A percentile compares a stretch with the other conserved stretches of the same genome.
Conservation (phyloP, 768 basidiomycete species). For the Mycena crocata region DNA sequence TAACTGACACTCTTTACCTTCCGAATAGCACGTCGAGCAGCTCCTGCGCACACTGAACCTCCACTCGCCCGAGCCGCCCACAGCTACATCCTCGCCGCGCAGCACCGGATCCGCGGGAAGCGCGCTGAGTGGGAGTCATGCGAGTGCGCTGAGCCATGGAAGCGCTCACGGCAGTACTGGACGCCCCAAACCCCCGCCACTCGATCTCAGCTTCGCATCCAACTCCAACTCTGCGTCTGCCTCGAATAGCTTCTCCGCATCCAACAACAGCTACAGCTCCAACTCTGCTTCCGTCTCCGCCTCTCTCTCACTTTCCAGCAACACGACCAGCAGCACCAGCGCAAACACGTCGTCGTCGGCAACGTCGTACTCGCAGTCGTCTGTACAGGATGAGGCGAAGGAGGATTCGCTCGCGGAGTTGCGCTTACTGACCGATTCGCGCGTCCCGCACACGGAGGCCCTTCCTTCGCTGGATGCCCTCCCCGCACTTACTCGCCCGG, state of each 20-base stretch:
- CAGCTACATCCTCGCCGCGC: conserved; percentile 56
- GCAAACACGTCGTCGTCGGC: not conserved
- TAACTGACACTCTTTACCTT: too few relatives aligned
- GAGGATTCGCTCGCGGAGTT: too few relatives aligned
- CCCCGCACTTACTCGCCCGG: too few relatives aligned
- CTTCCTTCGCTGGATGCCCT: too few relatives aligned
- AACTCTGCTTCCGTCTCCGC: not conserved
- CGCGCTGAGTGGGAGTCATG: conserved; percentile 5
- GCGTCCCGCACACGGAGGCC: too few relatives aligned
- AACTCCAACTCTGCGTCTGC: not conserved
- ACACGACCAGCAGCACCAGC: not conserved
- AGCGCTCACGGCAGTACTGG: not conserved
- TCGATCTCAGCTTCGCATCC: conserved; percentile 29
- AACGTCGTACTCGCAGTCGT: not conserved
- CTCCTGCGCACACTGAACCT: conserved; percentile 83
- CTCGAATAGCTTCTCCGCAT: too few relatives aligned
- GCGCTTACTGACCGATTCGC: too few relatives aligned
- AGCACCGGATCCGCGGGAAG: conserved; percentile 57
- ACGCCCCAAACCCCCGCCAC: conserved; percentile 18
- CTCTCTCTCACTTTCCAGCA: too few relatives aligned
- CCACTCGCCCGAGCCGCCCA: conserved; percentile 74
- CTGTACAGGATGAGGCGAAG: too few relatives aligned
- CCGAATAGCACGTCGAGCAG: conserved; percentile 79
- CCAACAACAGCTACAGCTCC: conserved; percentile 13
- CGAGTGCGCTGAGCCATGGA: too few relatives aligned